Base-by-base conservation (phyloP, 108 stramenopile genomes). In the Skeletonema tropicum region DNA sequence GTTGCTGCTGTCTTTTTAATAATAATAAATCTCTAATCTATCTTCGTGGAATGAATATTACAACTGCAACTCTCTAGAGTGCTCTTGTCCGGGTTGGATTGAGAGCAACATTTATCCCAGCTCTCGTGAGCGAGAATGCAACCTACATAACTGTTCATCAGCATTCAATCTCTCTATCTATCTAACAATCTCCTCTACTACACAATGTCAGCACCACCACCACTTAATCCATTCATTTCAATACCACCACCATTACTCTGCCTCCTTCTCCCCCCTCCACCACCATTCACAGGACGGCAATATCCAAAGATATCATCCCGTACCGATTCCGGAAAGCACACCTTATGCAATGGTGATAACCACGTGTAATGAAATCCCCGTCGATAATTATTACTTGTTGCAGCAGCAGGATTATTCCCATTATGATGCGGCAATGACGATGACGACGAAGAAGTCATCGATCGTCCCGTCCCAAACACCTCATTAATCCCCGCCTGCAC, bases 261-360 rank as follows among this genome's bases (percentile, higher is more conserved):
- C 17, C 48, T 48, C 17, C 48, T 48, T 48, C 48, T 48, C 17
- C 48, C 48, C 5, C 48, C 17, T 48, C 48, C 23, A 71, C 84
- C 48, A 5, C 33, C 33, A 42, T 73, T 55, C 52, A 89, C 90
- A 15, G 93, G 90, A 6, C 88, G 79, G 77, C 94, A 93, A 71
- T 90, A 95, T 12, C 94, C 94, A 80, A 93, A 83, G 19, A 95
- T 92, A 64, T 93, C 90, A 71, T 93, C 89, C 15, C 80, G 79
- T 14, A 93, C 61, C 10, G 74, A 39, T 19, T 84, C 69, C 29
- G 94, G 94, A 77, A 92, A 95, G 62, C 89, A 93, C 8, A 89
- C 90, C 21, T 73, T 83, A 36, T 82, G 88, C 83, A 95, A 92
- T 15, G 90, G 91, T 10, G 90, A 91, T 36, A 95, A 66, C 92